phyloP scores from a whole-genome alignment of 768 basidiomycete species.

The Rhodotorula babjevae region DNA sequence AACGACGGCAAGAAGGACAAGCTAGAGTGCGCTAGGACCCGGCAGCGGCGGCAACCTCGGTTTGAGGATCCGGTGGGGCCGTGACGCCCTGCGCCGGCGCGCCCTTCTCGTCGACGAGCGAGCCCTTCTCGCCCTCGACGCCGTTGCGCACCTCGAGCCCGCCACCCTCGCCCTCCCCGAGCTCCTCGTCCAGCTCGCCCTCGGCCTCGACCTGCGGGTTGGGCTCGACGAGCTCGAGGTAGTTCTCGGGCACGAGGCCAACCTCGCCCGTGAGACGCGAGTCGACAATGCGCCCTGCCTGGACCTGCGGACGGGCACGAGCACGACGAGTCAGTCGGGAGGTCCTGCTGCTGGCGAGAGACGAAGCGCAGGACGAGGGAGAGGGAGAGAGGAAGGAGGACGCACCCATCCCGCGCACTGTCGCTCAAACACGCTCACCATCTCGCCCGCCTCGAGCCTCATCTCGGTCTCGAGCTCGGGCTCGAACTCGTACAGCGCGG shows the following conservation, averaged over 20 bases:
- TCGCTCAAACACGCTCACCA: constrained; percentile 56
- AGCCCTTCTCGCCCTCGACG: too few species aligned
- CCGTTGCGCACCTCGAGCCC: too few species aligned
- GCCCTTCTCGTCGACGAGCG: too few species aligned
- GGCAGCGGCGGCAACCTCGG: too few species aligned
- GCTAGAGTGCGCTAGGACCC: too few species aligned
- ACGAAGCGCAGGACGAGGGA: too few species aligned
- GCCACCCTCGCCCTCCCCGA: too few species aligned
- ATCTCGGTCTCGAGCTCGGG: constrained; percentile 80
- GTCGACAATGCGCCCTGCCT: constrained; percentile 26
- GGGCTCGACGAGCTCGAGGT: constrained; percentile 14
- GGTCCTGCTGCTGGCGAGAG: too few species aligned
- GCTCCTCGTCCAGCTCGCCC: neutral
- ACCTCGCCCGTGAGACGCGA: constrained; percentile 20
- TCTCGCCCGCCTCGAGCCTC: constrained; percentile 68
- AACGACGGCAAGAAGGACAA: too few species aligned
- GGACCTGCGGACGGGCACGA: constrained; percentile 14
- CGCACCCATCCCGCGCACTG: constrained; percentile 39
- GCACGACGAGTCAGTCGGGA: neutral
- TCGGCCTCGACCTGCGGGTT: neutral
- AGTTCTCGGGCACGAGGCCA: constrained; percentile 38
- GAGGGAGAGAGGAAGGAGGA: neutral
- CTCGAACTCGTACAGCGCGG: constrained; percentile 71
- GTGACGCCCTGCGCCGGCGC: too few species aligned
- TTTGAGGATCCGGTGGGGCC: too few species aligned